Conservation (phyloP, 2,329 filamentous ascomycete genomes). For the Sclerotinia trifoliorum region DNA sequence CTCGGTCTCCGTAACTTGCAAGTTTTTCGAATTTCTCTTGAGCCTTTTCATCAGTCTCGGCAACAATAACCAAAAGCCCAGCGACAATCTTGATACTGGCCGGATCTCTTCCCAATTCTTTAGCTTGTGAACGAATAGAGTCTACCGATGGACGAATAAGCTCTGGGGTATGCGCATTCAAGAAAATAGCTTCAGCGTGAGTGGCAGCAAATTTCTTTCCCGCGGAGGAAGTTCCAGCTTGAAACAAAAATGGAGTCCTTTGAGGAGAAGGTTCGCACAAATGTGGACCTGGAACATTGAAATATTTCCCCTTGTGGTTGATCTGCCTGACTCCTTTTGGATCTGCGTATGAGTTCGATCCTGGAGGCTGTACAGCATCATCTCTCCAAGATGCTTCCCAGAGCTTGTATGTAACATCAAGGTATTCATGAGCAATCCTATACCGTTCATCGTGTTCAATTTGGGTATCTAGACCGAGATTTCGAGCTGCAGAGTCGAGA, state of each 20-base stretch:
- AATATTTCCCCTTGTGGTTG: constrained; percentile 64
- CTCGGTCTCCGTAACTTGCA: constrained; percentile 58
- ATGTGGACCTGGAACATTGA: constrained; percentile 62
- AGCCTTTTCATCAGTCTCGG: constrained; percentile 64
- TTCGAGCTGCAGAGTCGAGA: constrained; percentile 63
- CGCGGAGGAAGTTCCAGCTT: constrained; percentile 66
- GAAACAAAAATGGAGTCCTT: constrained; percentile 45
- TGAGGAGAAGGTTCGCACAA: constrained; percentile 51
- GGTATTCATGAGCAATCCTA: constrained; percentile 61
- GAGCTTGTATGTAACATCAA: constrained; percentile 41
- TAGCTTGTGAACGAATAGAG: constrained; percentile 56
- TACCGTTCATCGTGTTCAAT: constrained; percentile 68
- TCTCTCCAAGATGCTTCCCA: constrained; percentile 36
- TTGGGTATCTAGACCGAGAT: constrained; percentile 58
- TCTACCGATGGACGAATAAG: constrained; percentile 61
- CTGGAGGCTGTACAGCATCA: constrained; percentile 57
- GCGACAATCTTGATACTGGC: constrained; percentile 65
- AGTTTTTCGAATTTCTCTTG: constrained; percentile 62
- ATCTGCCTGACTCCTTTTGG: constrained; percentile 61
- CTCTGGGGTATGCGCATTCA: constrained; percentile 62
- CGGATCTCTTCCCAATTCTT: constrained; percentile 55
- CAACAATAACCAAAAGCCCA: constrained; percentile 63
- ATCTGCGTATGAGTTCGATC: constrained; percentile 59
- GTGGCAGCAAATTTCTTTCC: constrained; percentile 67
- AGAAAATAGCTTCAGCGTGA: constrained; percentile 70